Base-by-base conservation (phyloP, 257 asterid genomes). In the Verbascum thapsus region DNA sequence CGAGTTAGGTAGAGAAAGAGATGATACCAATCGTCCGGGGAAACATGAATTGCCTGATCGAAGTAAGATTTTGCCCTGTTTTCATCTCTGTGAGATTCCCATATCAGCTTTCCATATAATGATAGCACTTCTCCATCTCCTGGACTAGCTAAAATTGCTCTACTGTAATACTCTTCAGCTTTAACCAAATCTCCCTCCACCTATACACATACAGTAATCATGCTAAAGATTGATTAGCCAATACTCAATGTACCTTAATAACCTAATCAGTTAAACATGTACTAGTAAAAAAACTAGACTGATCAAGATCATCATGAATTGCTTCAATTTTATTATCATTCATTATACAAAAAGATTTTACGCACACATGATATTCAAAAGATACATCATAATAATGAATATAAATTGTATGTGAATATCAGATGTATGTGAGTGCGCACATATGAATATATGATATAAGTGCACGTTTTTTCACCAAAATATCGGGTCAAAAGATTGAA, bases 51-150 rank as follows among this genome's bases (percentile, higher is more conserved):
- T 45, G 96, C 88, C 69, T 75, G 92, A 70, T 72, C 73, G 53
- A 86, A 86, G 74, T 84, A 88, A 49, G 82, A 76, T 51, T 61
- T 68, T 20, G 95, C 95, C 74, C 95, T 80, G 62, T 17, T 32
- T 11, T 64, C 81, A 54, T 88, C 91, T 79, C 85, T 78, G 19
- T 82, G 67, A 0, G 61, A 76, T 70, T 86, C 90, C 95, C 96
- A 86, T 26, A 88, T 83, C 65, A 86, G 44, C 15, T 74, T 80
- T 7, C 85, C 96, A 44, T 86, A 86, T 3, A 82, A 61, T 0
- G 88, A 78, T 17, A 86, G 79, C 53, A 86, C 70, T 64, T 88
- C 94, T 55, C 88, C 96, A 13, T 86, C 95, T 3, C 85, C 94
- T 0, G 95, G 90, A 52, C 78, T 66, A 0, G 87, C 88, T 68